Conservation (phyloP, 2,329 filamentous ascomycete species). For the Aspergillus unguis region DNA sequence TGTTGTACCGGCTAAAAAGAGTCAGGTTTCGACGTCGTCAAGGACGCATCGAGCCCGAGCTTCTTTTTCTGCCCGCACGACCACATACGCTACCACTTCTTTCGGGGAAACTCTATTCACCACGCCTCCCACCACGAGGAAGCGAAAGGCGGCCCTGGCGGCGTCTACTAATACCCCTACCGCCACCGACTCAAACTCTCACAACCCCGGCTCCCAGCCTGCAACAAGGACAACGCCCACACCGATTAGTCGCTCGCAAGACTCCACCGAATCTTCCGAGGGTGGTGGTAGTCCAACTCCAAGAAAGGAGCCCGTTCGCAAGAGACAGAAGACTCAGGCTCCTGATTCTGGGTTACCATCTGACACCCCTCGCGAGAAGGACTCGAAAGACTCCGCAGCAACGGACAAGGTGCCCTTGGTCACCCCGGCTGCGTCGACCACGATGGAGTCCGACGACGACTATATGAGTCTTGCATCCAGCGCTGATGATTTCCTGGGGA, state of each 20-base stretch:
- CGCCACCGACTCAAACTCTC: constrained; percentile 26
- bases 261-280: constrained; percentile 22
- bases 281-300: constrained; percentile 2
- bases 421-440: constrained; percentile 42
- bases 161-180: constrained; percentile 24
- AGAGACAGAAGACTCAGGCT: constrained; percentile 20
- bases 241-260: constrained; percentile 15
- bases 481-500: constrained; percentile 64
- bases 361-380: constrained; percentile 6
- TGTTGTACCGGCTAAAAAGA: constrained; percentile 20
- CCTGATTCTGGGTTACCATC: constrained; percentile 13
- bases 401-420: constrained; percentile 32
- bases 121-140: constrained; percentile 53
- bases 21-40: constrained; percentile 17
- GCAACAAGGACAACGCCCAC: too few species aligned
- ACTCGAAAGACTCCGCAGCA: constrained; percentile 16
- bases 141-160: constrained; percentile 53
- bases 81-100: constrained; percentile 20
- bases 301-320: constrained; percentile 15
- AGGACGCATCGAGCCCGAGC: constrained; percentile 16
- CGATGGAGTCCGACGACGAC: constrained; percentile 95
- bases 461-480: constrained; percentile 83
- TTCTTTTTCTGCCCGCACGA: constrained; percentile 20
- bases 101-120: constrained; percentile 31
- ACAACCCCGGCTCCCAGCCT: too few species aligned